These are phyloP conservation scores for Lagerstroemia speciosa DNA, from an alignment of 345 rosid species.

Conservation along the genomic window DNA sequence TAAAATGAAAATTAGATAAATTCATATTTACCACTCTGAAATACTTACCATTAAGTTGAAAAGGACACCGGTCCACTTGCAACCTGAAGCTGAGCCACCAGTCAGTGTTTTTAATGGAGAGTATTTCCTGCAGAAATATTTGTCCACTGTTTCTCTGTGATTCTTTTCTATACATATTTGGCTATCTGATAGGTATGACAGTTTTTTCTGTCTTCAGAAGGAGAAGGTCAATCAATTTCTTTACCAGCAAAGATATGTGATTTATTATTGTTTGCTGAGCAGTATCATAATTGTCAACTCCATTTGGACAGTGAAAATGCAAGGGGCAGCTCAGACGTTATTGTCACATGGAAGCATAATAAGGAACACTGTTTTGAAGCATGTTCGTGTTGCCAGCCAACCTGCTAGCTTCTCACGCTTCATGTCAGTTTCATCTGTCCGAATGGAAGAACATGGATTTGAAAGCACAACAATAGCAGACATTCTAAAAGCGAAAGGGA, in stretches of 20 bases:
- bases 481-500: slow-evolving; percentile 68
- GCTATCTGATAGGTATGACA: too few relatives aligned
- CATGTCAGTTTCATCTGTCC: slow-evolving; percentile 49
- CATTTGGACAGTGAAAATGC: slow-evolving; percentile 34
- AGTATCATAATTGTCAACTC: neutral
- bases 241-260: neutral
- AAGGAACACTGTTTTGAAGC: slow-evolving; percentile 45
- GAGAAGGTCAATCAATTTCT: neutral
- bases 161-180: too few relatives aligned
- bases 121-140: too few relatives aligned
- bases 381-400: slow-evolving; percentile 52
- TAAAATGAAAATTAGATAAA: too few relatives aligned
- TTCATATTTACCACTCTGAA: too few relatives aligned
- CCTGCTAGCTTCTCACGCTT: slow-evolving; percentile 43
- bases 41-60: too few relatives aligned
- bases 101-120: too few relatives aligned
- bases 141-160: too few relatives aligned
- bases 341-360: slow-evolving; percentile 43
- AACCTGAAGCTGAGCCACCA: too few relatives aligned
- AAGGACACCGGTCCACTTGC: too few relatives aligned
- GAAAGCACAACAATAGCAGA: slow-evolving; percentile 86
- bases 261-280: neutral
- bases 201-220: neutral
- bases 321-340: slow-evolving; percentile 36
- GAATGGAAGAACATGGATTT: slow-evolving; percentile 86